Percentiles rank a stretch among this genome's conserved stretches.
Conservation (phyloP, 768 basidiomycete genomes). For the Hebeloma cylindrosporum region DNA sequence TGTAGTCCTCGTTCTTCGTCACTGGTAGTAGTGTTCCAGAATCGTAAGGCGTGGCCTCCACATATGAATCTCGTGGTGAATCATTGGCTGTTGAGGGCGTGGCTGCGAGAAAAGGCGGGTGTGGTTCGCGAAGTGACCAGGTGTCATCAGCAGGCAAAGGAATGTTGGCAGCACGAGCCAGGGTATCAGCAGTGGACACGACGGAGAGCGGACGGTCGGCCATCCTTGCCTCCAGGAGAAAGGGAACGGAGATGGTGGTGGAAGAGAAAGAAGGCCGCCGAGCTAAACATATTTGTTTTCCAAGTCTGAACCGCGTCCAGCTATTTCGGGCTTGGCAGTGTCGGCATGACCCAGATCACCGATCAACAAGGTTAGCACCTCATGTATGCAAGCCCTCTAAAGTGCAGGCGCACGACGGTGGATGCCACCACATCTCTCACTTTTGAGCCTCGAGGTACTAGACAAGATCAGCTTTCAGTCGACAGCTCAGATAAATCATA, state of each 20-base stretch:
- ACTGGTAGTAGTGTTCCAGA: constrained; percentile 19
- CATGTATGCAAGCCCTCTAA: too few relatives aligned
- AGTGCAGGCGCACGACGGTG: too few relatives aligned
- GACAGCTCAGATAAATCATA: too few relatives aligned
- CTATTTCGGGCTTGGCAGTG: too few relatives aligned
- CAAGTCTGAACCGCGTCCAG: background rate
- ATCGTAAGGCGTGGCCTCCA: constrained; percentile 17
- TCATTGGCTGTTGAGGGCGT: constrained; percentile 11
- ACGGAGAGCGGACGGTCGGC: constrained; percentile 13
- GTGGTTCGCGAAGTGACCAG: constrained; percentile 18
- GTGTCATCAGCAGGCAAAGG: constrained; percentile 21
- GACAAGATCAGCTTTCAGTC: too few relatives aligned
- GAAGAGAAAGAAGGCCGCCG: constrained; percentile 1
- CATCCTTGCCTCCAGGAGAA: constrained; percentile 7
- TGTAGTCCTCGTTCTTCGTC: constrained; percentile 11
- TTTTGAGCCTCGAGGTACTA: too few relatives aligned
- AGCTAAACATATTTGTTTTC: background rate
- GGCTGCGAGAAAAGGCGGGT: constrained; percentile 11
- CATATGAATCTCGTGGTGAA: constrained; percentile 20
- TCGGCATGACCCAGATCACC: too few relatives aligned
- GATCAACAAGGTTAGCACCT: too few relatives aligned
- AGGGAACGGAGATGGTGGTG: constrained; percentile 1
- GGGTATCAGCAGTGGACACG: constrained; percentile 7
- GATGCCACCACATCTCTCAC: too few relatives aligned
- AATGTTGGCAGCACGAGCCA: constrained; percentile 18